phyloP scores from a whole-genome alignment of 2,329 filamentous ascomycete genomes.

The Dendryphion nanum region DNA sequence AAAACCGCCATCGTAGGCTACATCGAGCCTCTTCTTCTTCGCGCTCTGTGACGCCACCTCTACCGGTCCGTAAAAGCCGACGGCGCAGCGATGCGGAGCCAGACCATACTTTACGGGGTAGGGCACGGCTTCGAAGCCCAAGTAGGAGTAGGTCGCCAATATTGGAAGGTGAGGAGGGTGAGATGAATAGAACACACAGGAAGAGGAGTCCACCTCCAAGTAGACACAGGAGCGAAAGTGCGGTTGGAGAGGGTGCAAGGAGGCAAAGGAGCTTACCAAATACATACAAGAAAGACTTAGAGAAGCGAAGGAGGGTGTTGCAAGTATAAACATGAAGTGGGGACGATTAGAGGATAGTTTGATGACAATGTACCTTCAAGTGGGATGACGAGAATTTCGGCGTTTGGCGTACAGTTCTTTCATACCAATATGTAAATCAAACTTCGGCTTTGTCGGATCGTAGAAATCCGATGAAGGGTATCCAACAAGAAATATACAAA shows the following conservation, averaged over 20 bases:
- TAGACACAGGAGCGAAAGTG: conserved; percentile 24
- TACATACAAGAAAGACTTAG: conserved; percentile 21
- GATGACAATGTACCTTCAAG: neutral
- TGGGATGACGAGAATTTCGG: no score
- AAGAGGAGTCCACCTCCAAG: conserved; percentile 34
- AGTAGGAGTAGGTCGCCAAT: conserved; percentile 22
- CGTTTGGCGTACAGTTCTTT: no score
- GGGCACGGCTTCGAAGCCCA: conserved; percentile 25
- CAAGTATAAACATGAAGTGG: no score
- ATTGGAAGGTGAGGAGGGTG: conserved; percentile 19
- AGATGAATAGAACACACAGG: conserved; percentile 7
- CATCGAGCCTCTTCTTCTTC: conserved; percentile 25
- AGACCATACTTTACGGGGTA: conserved; percentile 35
- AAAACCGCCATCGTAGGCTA: conserved; percentile 32
- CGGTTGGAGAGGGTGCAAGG: conserved; percentile 18
- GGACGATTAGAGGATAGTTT: no score
- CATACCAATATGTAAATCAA: no score
- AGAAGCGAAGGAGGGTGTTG: no score
- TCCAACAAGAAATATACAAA: no score
- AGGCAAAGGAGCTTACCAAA: conserved; percentile 40
- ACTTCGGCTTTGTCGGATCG: no score
- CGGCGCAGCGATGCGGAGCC: conserved; percentile 35
- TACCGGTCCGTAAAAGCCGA: conserved; percentile 21
- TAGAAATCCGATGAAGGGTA: no score
- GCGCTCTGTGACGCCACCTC: conserved; percentile 19